Conservation (phyloP, 352 stramenopile genomes). For the Phytophthora tentaculata region DNA sequence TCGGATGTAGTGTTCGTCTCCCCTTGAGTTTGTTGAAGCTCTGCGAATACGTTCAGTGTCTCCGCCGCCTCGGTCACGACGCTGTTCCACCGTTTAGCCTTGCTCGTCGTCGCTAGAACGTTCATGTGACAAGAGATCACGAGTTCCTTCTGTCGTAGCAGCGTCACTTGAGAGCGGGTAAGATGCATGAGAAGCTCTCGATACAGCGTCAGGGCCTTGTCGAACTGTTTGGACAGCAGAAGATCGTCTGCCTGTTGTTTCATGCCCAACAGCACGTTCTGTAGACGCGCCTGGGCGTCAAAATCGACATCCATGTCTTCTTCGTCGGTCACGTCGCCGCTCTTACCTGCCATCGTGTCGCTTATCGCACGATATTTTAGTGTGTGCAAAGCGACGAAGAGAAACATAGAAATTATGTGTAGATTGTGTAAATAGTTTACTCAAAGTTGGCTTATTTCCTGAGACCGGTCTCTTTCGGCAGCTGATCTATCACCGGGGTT, state of each 20-base stretch:
- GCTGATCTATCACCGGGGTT: slow-evolving; percentile 14
- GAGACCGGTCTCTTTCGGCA: slow-evolving; percentile 18
- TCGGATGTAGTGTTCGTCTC: slow-evolving; percentile 14
- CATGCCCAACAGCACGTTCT: slow-evolving; percentile 45
- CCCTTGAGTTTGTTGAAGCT: slow-evolving; percentile 44
- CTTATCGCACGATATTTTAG: not conserved
- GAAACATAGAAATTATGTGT: slow-evolving; percentile 20
- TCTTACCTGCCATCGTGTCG: slow-evolving; percentile 37
- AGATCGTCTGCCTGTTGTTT: slow-evolving; percentile 75
- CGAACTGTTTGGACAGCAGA: slow-evolving; percentile 54
- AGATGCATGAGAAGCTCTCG: slow-evolving; percentile 76
- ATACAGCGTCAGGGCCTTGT: slow-evolving; percentile 67
- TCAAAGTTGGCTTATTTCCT: slow-evolving; percentile 17
- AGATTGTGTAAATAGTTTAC: slow-evolving; percentile 17
- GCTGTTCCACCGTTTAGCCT: slow-evolving; percentile 58
- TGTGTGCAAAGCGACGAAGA: not conserved
- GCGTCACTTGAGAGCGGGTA: slow-evolving; percentile 70
- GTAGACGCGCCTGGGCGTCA: slow-evolving; percentile 56
- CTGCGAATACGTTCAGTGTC: slow-evolving; percentile 54
- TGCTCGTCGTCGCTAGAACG: slow-evolving; percentile 59
- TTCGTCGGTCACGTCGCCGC: slow-evolving; percentile 26
- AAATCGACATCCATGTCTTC: slow-evolving; percentile 43
- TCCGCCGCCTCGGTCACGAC: slow-evolving; percentile 53
- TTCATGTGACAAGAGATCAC: slow-evolving; percentile 81
- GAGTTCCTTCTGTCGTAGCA: slow-evolving; percentile 54